Base-by-base conservation (phyloP, 495 filamentous ascomycete species). In the Filosporella fistucella region DNA sequence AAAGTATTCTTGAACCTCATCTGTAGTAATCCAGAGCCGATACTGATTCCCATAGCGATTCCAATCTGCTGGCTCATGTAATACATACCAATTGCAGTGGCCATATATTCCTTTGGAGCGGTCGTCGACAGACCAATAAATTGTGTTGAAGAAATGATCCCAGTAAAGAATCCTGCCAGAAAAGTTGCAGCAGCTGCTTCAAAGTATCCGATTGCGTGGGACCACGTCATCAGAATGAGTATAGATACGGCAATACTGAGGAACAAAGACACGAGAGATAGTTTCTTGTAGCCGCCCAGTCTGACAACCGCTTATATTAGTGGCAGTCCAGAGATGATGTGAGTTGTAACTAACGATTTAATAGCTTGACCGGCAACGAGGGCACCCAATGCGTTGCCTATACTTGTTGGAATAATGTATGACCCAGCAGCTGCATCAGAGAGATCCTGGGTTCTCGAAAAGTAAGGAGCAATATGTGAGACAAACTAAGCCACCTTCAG, bases 371-470 rank as follows among this genome's bases (percentile, higher is more conserved):
- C 63, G 1, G 56, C 51, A 1, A 80, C 24, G 0, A 88, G 54
- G 1, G 76, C 80, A 3, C 81, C 84, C 1, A 85, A 26, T 0
- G 81, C 77, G 52, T 86, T 86, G 6, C 81, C 84, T 2, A 77
- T 60, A 3, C 86, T 81, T 13, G 80, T 76, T 0, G 81, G 83
- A 28, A 85, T 62, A 0, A 85, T 65, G 52, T 83, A 77, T 0
- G 66, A 68, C 2, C 83, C 84, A 0, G 81, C 73, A 0, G 65
- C 56, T 0, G 81, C 78, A 42, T 75, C 73, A 6, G 80, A 80
- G 6, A 70, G 70, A 0, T 67, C 59, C 3, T 66, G 55, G 0
- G 80, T 83, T n/a, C 84, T 72, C 52, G 84, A 76, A 53, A 86
- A 87, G 57, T 87, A 88, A 0, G 86, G 63, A 0, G 83, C 82